phyloP scores from a whole-genome alignment of 306 rosid species.

The Prosopis cineraria region DNA sequence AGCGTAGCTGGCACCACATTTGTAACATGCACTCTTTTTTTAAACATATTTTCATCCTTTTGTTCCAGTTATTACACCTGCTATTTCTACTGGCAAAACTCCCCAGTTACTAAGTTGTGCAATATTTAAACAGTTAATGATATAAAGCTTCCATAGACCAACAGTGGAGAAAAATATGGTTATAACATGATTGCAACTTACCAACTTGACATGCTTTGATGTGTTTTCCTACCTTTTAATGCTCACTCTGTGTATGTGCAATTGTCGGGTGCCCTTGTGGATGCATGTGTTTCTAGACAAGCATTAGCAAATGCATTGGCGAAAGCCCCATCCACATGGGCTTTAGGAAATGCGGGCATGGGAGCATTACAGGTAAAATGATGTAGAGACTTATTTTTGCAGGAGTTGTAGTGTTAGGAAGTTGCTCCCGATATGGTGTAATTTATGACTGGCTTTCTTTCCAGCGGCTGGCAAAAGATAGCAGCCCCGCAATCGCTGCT shows the following conservation, averaged over 20 bases:
- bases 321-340: conserved; percentile 97
- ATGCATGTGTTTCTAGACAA: conserved; percentile 46
- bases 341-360: conserved; percentile 97
- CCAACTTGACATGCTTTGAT: neutral
- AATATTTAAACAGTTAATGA: neutral
- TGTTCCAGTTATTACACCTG: neutral
- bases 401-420: neutral
- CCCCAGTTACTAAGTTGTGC: neutral
- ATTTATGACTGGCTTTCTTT: neutral
- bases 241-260: too few relatives aligned
- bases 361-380: conserved; percentile 86
- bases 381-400: neutral
- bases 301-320: conserved; percentile 92
- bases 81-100: neutral
- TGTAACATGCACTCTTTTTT: neutral
- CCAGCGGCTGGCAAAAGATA: conserved; percentile 6
- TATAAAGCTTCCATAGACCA: neutral
- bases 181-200: neutral
- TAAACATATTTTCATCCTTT: neutral
- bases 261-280: neutral
- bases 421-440: neutral
- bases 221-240: neutral
- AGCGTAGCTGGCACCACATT: neutral
- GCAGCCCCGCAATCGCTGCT: neutral
- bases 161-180: neutral